Base-by-base conservation (phyloP, 306 rosid genomes). In the Vigna mungo region DNA sequence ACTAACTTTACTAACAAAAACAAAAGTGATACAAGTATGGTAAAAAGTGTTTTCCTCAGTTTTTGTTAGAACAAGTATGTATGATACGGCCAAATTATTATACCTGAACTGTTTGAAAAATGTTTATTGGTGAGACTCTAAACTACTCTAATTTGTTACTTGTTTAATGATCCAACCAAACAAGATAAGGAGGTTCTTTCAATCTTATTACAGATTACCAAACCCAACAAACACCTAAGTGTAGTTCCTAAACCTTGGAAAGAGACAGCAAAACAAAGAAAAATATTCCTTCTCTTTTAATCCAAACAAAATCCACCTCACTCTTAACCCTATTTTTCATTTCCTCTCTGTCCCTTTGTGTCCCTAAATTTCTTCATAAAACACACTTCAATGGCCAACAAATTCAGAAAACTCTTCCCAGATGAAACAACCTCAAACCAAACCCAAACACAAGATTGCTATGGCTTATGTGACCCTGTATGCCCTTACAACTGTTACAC, bases 371-470 rank as follows among this genome's bases (percentile, higher is more conserved):
- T 72, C 68, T 58, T 43, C 68, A 63, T n/a, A 30, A 64, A 30
- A 41, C 72, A 41, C 78, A 77, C 21, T 81, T 39, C 64, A 74
- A 86, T 88, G 90, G 75, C 89, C 6, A 78, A 51, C 46, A 87
- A 48, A 78, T 89, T 80, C 85, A 84, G 97, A 82, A 89, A 87
- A 21, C 92, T 93, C 77, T 89, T 88, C 67, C 95, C 88, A 2
- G 23, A 82, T 20, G 32, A 58, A 17, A 39, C 75, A 4, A 46
- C 85, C 27, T 27, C 89, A 56, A 84, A 83, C 82, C 88, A 84
- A 82, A 81, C 89, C 23, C 65, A 61, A 82, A 81, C 89, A 18
- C 69, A 61, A 36, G 86, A 89, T 10, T 91, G 97, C 37, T 59
- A 77, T n/a, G 90, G 82, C 7, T 80, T 75, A 59, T 88, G 92